A percentile compares a stretch with the other conserved stretches of the same genome.
phyloP scores from a whole-genome alignment of 2,329 filamentous ascomycete genomes.

The Aspergillus ruber region DNA sequence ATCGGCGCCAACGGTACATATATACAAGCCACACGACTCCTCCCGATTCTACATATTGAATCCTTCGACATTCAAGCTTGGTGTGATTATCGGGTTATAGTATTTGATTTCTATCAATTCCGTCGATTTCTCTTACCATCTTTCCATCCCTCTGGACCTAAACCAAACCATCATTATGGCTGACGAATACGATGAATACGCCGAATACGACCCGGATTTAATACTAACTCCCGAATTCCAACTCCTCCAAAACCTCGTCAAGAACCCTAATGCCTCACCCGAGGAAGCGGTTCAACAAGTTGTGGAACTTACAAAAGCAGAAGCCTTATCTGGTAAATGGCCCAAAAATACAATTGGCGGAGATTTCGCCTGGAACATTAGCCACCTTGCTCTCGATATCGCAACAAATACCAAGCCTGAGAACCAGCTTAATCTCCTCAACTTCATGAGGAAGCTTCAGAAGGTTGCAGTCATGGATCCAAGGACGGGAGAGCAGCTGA shows the following conservation, averaged over 20 bases:
- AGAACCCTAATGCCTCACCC: too few relatives aligned
- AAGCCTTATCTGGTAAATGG: background rate
- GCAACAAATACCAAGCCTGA: background rate
- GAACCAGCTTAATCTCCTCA: background rate
- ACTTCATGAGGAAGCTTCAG: background rate
- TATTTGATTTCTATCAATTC: background rate
- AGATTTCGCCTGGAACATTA: background rate
- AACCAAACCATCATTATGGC: background rate
- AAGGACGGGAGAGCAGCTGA: background rate
- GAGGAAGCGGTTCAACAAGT: background rate
- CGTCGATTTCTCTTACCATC: background rate
- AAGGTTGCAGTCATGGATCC: background rate
- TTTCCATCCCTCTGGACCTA: background rate
- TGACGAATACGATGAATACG: background rate
- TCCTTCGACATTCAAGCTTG: background rate
- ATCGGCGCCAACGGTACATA: background rate
- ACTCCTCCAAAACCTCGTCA: background rate
- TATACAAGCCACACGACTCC: background rate
- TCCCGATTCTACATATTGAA: background rate
- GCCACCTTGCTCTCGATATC: background rate
- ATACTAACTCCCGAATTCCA: background rate
- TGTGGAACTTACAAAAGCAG: background rate
- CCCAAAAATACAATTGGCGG: background rate
- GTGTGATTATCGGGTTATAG: background rate
- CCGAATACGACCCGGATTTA: background rate